Evolutionary conservation across 129 eudicot species (phyloP).

Genomic region (Escallonia rubra): DNA sequence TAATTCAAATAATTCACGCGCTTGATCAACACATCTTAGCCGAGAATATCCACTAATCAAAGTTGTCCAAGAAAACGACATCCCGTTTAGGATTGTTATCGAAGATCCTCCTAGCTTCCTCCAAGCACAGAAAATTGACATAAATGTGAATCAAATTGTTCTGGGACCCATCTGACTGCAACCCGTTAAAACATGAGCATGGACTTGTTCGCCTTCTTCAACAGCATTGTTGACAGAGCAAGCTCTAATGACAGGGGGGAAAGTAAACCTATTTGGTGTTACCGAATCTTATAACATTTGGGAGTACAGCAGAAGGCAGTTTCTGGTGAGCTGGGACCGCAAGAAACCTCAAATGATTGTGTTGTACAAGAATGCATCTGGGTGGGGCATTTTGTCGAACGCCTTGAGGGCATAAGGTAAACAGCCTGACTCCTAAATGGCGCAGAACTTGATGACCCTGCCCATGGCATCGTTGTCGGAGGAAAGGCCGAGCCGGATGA

Average conservation of each 20-base stretch:
- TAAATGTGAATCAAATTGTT: conserved; percentile 62
- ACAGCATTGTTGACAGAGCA: conserved; percentile 30
- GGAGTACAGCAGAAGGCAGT: conserved; percentile 39
- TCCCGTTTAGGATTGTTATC: conserved; percentile 40
- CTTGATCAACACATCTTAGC: conserved; percentile 36
- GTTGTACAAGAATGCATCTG: conserved; percentile 69
- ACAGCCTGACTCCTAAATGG: conserved; percentile 50
- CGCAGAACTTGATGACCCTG: conserved; percentile 61
- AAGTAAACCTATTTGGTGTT: conserved; percentile 43
- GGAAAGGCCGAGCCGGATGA: conserved; percentile 60
- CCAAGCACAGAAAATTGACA: conserved; percentile 32
- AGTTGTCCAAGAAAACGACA: conserved; percentile 48
- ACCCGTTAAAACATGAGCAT: conserved; percentile 48
- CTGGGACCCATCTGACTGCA: conserved; percentile 33
- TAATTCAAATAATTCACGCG: conserved; percentile 36
- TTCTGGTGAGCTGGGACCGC: conserved; percentile 16
- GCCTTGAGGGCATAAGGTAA: conserved; percentile 59
- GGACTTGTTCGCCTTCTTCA: conserved; percentile 43
- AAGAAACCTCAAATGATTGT: conserved; percentile 45
- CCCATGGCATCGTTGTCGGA: conserved; percentile 62
- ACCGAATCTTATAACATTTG: conserved; percentile 33
- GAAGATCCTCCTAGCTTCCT: conserved; percentile 47
- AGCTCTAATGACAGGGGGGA: conserved; percentile 48
- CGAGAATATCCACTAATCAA: conserved; percentile 56
- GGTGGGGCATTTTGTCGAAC: conserved; percentile 47